Base-by-base conservation (phyloP, 169 alveolate species). In the Cryptosporidium baileyi region DNA sequence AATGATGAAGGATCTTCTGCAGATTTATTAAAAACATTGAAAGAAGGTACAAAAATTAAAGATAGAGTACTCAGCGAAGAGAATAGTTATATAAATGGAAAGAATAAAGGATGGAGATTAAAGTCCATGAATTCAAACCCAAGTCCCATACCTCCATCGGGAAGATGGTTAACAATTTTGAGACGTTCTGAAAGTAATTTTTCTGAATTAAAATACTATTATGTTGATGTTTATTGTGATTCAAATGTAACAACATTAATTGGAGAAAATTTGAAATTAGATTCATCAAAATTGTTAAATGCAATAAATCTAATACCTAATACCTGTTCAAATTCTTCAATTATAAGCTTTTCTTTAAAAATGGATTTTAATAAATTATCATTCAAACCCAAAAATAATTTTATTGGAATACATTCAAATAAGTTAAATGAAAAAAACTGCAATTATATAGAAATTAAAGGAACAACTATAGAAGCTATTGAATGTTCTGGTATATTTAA, bases 401-500 rank as follows among this genome's bases (percentile, higher is more conserved):
- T 32, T 57, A 38, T 54, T 19, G 60, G 43, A 26, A 45, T 34
- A 61, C 8, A 22, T 7, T 19, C 40, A 1, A 44, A 32, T 30
- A 36, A 30, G 6, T 63, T 40, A 19, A 24, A 22, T 17, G 65
- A 17, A 13, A 22, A 52, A 24, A 17, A 61, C 22, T 74, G 85
- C 40, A 22, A 36, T 34, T 74, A 74, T 57, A 74, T 74, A 30
- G 67, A 74, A 30, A 22, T 74, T 38, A 36, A 41, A 40, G 85
- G 85, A 38, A 52, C 85, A 28, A 54, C 85, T 24, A 36, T 57
- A 17, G 85, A 74, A 44, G 85, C 85, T 52, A 36, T 51, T 1
- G 65, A 51, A 26, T 74, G 85, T 28, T 74, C 85, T n/a, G 85
- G 85, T 15, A 22, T 74, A 5, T 74, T 74, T 57, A 74, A 45